phyloP scores from a whole-genome alignment of 345 rosid genomes.

The Eucalyptus shirleyi region DNA sequence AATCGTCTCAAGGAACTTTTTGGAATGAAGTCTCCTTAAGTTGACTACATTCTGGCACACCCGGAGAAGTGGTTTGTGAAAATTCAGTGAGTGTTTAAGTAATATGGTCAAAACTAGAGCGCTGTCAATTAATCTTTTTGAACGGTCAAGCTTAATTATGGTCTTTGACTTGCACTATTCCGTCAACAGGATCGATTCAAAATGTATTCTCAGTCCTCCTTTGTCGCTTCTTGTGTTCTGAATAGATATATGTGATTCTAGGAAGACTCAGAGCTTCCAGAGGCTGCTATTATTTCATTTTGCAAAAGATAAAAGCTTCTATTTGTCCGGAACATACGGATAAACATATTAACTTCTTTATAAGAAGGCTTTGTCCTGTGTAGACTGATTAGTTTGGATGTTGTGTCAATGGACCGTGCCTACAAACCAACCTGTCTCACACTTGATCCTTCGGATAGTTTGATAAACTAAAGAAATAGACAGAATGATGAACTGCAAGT shows the following conservation, averaged over 20 bases:
- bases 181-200: background rate
- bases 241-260: background rate
- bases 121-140: background rate
- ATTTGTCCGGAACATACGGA: background rate
- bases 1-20: background rate
- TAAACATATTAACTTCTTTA: background rate
- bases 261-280: background rate
- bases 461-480: background rate
- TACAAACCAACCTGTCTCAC: background rate
- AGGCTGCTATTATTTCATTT: background rate
- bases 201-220: background rate
- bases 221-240: background rate
- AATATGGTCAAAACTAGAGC: background rate
- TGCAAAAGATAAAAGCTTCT: background rate
- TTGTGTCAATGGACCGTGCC: background rate
- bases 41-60: background rate
- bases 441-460: background rate
- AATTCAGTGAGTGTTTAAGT: background rate
- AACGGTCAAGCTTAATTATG: background rate
- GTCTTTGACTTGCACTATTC: background rate
- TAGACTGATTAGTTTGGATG: background rate
- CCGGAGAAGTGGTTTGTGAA: background rate
- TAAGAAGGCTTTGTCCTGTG: background rate
- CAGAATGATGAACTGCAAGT: background rate
- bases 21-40: background rate